Base-by-base conservation (phyloP, 108 stramenopile genomes). In the Aurantiochytrium sp. region DNA sequence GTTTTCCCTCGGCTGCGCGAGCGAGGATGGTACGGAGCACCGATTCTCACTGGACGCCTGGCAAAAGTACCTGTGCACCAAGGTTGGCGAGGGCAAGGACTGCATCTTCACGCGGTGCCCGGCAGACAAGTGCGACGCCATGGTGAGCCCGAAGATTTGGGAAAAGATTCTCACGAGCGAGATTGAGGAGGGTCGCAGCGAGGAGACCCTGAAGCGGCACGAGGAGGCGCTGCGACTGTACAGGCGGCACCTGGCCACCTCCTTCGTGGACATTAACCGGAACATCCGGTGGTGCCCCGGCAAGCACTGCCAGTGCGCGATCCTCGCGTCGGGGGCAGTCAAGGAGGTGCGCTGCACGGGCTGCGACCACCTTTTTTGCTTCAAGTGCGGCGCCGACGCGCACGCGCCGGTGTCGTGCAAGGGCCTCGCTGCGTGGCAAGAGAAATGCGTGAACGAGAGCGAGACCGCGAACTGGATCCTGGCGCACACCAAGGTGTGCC, bases 381-480 rank as follows among this genome's bases (percentile, higher is more conserved):
- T 98, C 87, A 87, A 93, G 27, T 98, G 98, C 90, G 96, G 96
- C 27, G 95, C 96, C 68, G 98, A 98, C 89, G 97, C 98, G 0
- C 99, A 99, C 87, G 92, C 95, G 37, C 99, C 99, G 30, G 88
- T 90, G 17, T 81, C 55, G 15, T 99, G 98, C 88, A 90, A 89
- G 53, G 94, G 94, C 52, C 90, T 98, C 42, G 92, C 90, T 27
- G 39, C 52, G 55, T 99, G 98, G 98, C 92, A 93, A 48, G 97
- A 97, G 89, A 98, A 98, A 92, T 97, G 97, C 90, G 89, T 89
- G 68, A 97, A 97, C 88, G 97, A 98, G 92, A 94, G 93, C 50
- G 98, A 99, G 92, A 99, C 97, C 10, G 97, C 97, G 65, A 98
- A 98, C 91, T 99, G 97, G 98, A 98, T 98, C 68, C 88, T 98